Base-by-base conservation (phyloP, 306 rosid species). In the Pachyrhizus erosus region DNA sequence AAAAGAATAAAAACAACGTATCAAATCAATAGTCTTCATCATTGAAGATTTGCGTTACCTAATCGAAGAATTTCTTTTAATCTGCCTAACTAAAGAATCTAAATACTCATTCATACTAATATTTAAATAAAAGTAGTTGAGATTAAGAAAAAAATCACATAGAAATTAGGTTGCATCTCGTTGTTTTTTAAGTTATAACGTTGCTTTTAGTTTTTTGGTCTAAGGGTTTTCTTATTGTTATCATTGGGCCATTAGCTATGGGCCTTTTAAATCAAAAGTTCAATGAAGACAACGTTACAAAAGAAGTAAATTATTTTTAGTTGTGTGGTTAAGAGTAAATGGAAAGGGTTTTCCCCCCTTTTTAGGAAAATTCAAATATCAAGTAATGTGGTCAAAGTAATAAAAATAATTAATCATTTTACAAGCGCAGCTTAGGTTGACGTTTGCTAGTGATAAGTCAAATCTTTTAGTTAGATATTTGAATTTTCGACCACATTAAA, bases 21-120 rank as follows among this genome's bases (percentile, higher is more conserved):
- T 34, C 21, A 20, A 61, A 72, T 18, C 66, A 9, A 1, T 11
- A 9, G 2, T 42, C 14, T 39, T 66, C 65, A 15, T 2, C n/a
- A 6, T 5, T 77, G 43, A 48, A 46, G 17, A 23, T 48, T 65
- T 79, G 67, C 13, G 13, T 37, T 75, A 85, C 75, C 82, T 58
- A 80, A 68, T 70, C 43, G 15, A 48, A 34, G 33, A 67, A 81
- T 15, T n/a, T n/a, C n/a, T n/a, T n/a, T n/a, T n/a, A n/a, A n/a
- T n/a, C n/a, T n/a, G n/a, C n/a, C n/a, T 58, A 80, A 68, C 75
- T 33, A 20, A 48, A 34, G 33, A 67, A 81, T 15, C 49, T 7
- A 46, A 5, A n/a, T 1, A 24, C 6, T 2, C 24, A 13, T 42
- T 42, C 48, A 29, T 9, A 20, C 14, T 13, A 73, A 2, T 33